Evolutionary conservation across 331 rosid genomes (phyloP).

Genomic region (Erythrophleum ivorense): DNA sequence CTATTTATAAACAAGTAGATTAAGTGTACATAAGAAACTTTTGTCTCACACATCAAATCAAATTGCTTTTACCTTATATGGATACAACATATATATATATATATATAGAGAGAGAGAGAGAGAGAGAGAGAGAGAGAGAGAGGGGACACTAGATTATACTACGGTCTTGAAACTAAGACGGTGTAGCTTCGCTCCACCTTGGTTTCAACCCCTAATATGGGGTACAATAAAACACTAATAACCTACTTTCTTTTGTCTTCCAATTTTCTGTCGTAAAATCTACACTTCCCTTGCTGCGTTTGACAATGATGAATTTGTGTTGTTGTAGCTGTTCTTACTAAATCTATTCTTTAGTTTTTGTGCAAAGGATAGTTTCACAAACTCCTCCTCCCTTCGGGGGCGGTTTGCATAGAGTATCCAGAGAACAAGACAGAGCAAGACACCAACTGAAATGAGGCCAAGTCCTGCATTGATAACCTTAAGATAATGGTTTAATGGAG

Average conservation of each 20-base stretch:
- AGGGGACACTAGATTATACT: background rate
- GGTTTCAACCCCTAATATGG: conserved; percentile 40
- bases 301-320: conserved; percentile 40
- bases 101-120: too few relatives aligned
- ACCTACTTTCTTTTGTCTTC: background rate
- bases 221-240: background rate
- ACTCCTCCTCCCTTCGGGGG: conserved; percentile 89
- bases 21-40: background rate
- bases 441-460: conserved; percentile 76
- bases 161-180: conserved; percentile 43
- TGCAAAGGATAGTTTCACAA: conserved; percentile 55
- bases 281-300: conserved; percentile 44
- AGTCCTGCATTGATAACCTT: conserved; percentile 75
- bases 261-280: conserved; percentile 29
- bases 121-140: background rate
- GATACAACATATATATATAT: conserved; percentile 4
- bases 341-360: conserved; percentile 44
- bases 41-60: background rate
- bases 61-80: conserved; percentile 5
- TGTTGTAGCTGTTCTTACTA: conserved; percentile 38
- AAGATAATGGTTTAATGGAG: conserved; percentile 69
- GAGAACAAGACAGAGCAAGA: conserved; percentile 82
- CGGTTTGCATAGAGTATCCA: conserved; percentile 89
- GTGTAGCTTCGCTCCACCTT: conserved; percentile 73
- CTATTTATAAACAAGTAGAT: background rate